Base-by-base conservation (phyloP, 148 eudicot species). In the Simmondsia chinensis region DNA sequence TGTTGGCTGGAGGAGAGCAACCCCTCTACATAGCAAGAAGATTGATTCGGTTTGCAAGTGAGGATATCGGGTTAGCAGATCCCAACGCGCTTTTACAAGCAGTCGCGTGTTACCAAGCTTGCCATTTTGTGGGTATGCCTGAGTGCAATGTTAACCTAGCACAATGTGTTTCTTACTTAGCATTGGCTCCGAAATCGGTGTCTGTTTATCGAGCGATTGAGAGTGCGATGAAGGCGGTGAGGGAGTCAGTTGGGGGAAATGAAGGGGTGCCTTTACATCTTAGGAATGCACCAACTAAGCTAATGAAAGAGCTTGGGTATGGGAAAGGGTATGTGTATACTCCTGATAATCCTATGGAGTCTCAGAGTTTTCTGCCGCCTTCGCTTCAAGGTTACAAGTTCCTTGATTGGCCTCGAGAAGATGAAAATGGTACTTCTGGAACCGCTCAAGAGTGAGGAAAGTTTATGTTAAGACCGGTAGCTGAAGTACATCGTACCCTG, bases 1-100 rank as follows among this genome's bases (percentile, higher is more conserved):
- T 88, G 97, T 43, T 88, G 24, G 80, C 80, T 63, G 97, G 94
- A 26, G 94, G 96, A 23, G 97, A 88, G 46, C 64, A 88, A 46
- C 91, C 97, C 15, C 72, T 88, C 3, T 88, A 73, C 37, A 80
- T 88, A 28, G 86, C 97, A 0, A 80, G 97, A 17, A 66, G 91
- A 14, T 68, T 83, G 4, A 52, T 88, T 9, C 59, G 80, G 62
- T 88, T 83, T 54, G 87, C 97, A 0, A 75, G 87, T 12, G 97
- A 88, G 56, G 97, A 88, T 64, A 68, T 83, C 2, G 97, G 97
- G 19, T 52, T 88, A 44, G 97, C 91, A 0, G 97, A 88, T 43
- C 66, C 94, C 0, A 54, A 49, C 3, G 97, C 97, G 3, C 59
- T 83, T 0, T 33, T 57, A 0, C 97, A 77, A 46, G 94, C 94